These are phyloP conservation scores for Ophiostoma sp. DNA, from an alignment of 2,329 filamentous ascomycete genomes.

Conservation along the genomic window DNA sequence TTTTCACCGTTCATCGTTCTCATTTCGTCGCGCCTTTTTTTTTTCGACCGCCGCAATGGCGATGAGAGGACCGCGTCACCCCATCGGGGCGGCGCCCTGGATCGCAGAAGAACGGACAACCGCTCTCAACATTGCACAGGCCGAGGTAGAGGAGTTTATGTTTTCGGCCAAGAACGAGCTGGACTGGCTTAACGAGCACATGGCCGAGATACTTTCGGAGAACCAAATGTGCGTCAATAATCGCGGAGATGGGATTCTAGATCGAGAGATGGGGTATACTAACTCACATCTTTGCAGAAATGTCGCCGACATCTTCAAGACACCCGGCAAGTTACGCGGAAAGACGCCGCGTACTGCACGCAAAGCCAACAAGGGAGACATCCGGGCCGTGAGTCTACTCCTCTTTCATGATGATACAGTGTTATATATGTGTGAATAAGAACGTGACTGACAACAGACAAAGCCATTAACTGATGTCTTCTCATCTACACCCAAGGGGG, in stretches of 20 bases:
- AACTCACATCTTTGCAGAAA: constrained; percentile 58
- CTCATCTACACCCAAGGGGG: constrained; percentile 55
- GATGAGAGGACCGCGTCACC: constrained; percentile 58
- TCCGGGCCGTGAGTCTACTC: constrained; percentile 60
- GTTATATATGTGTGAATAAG: background rate
- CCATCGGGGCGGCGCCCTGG: constrained; percentile 83
- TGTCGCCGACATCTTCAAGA: constrained; percentile 94
- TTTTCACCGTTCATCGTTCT: background rate
- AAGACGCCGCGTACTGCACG: constrained; percentile 74
- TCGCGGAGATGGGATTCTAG: background rate
- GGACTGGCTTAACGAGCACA: constrained; percentile 98
- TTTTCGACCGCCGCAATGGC: constrained; percentile 36
- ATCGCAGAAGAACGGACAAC: constrained; percentile 80
- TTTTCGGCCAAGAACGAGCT: constrained; percentile 91
- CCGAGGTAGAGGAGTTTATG: constrained; percentile 89
- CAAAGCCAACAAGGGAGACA: constrained; percentile 58
- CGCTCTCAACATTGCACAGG: constrained; percentile 70
- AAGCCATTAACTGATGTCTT: constrained; percentile 63
- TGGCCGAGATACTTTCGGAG: constrained; percentile 87
- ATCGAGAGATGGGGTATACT: background rate
- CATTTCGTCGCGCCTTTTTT: background rate
- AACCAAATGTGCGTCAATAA: constrained; percentile 72
- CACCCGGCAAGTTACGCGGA: constrained; percentile 77
- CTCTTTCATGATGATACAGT: background rate
- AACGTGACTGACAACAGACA: background rate